phyloP scores from a whole-genome alignment of 495 filamentous ascomycete species.

The Bathelium albidoporum region DNA sequence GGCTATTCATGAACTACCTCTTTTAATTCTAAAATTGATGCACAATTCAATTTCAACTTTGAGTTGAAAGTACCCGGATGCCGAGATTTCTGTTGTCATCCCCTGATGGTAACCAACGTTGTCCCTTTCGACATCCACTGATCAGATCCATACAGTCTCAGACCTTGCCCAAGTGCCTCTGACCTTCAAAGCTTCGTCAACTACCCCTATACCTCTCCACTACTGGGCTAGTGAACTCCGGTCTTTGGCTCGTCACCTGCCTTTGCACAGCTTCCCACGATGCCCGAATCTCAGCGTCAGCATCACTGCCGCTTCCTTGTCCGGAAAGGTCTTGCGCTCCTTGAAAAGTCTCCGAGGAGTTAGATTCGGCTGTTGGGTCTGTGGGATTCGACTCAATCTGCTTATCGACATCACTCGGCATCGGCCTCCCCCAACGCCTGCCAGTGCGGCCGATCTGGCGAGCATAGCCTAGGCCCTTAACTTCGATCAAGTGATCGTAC shows the following conservation, averaged over 20 bases:
- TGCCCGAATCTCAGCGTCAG: background rate
- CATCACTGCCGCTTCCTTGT: background rate
- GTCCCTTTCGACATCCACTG: background rate
- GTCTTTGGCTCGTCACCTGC: background rate
- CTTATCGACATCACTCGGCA: background rate
- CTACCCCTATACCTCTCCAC: background rate
- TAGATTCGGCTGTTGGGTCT: background rate
- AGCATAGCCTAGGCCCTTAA: background rate
- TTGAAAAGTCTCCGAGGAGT: background rate
- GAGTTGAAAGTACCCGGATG: too few species aligned
- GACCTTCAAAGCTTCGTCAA: background rate
- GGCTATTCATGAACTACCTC: too few species aligned
- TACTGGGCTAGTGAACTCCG: background rate
- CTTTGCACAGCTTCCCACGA: background rate
- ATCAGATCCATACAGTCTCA: too few species aligned
- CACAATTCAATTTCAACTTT: too few species aligned
- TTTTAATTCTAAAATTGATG: too few species aligned
- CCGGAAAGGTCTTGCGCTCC: background rate
- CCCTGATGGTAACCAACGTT: too few species aligned
- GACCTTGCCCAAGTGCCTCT: background rate
- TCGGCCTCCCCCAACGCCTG: background rate
- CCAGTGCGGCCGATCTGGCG: background rate
- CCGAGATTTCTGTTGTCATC: background rate
- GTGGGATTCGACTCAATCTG: background rate
- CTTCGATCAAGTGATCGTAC: background rate